These are phyloP conservation scores for Lycium ferocissimum DNA, from an alignment of 257 asterid species.

Conservation along the genomic window DNA sequence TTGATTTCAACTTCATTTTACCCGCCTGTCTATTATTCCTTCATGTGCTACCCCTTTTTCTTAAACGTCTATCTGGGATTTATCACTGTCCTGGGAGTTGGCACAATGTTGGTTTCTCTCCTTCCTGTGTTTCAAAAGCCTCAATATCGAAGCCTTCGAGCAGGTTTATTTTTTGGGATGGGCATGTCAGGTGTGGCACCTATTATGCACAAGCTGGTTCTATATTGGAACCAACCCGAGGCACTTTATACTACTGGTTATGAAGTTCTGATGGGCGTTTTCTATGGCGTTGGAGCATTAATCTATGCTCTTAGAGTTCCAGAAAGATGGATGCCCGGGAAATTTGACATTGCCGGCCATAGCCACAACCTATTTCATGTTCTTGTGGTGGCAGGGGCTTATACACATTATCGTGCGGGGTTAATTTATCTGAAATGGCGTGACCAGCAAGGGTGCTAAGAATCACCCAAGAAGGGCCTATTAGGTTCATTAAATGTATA, in stretches of 20 bases:
- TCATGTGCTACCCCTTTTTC: conserved; percentile 91
- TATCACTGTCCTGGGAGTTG: conserved; percentile 77
- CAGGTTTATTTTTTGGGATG: conserved; percentile 85
- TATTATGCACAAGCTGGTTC: conserved; percentile 75
- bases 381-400: conserved; percentile 95
- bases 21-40: conserved; percentile 91
- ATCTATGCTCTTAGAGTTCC: conserved; percentile 84
- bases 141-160: conserved; percentile 73
- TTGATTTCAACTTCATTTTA: conserved; percentile 91
- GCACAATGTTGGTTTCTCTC: conserved; percentile 77
- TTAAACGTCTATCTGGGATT: conserved; percentile 84
- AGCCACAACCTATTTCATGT: conserved; percentile 92
- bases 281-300: conserved; percentile 83
- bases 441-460: conserved; percentile 84
- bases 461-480: background rate
- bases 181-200: conserved; percentile 88
- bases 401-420: conserved; percentile 86
- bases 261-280: conserved; percentile 81
- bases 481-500: conserved; percentile 12
- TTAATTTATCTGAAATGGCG: conserved; percentile 91
- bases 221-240: conserved; percentile 86
- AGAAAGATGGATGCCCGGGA: conserved; percentile 95
- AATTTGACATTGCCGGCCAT: conserved; percentile 88
- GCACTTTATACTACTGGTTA: conserved; percentile 82
- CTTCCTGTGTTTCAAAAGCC: conserved; percentile 85